phyloP scores from a whole-genome alignment of 257 asterid genomes.

The Solanum paucissectum region DNA sequence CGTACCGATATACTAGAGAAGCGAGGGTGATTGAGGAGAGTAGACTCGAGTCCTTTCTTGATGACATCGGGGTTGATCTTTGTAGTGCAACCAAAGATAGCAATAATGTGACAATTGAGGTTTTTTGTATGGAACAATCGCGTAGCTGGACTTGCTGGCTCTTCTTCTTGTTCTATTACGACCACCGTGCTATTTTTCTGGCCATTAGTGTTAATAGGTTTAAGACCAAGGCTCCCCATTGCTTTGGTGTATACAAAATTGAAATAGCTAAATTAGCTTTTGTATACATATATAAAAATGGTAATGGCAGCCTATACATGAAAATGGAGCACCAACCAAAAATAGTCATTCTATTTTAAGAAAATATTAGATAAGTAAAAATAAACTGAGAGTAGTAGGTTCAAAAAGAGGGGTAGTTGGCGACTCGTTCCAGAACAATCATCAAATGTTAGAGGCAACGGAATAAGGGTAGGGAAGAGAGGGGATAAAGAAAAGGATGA shows the following conservation, averaged over 20 bases:
- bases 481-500: too few species aligned
- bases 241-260: not conserved
- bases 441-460: too few species aligned
- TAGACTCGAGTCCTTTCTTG: conserved; percentile 10
- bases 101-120: conserved; percentile 13
- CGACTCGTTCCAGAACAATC: too few species aligned
- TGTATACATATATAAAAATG: not conserved
- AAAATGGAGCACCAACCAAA: not conserved
- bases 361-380: too few species aligned
- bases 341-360: too few species aligned
- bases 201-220: not conserved
- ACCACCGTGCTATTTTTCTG: not conserved
- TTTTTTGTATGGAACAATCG: conserved; percentile 21
- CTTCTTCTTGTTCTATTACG: not conserved
- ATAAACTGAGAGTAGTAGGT: too few species aligned
- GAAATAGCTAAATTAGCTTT: not conserved
- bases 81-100: conserved; percentile 23
- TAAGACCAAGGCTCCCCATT: not conserved
- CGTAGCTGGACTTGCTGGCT: conserved; percentile 32
- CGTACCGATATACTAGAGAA: conserved; percentile 25
- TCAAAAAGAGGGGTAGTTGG: too few species aligned
- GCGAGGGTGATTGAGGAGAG: conserved; percentile 41
- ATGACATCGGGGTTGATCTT: conserved; percentile 8
- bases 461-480: too few species aligned
- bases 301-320: not conserved